A percentile compares a stretch with the other conserved stretches of the same genome.
phyloP scores from a whole-genome alignment of 164 flowering plant species.

The Magnolia officinalis region DNA sequence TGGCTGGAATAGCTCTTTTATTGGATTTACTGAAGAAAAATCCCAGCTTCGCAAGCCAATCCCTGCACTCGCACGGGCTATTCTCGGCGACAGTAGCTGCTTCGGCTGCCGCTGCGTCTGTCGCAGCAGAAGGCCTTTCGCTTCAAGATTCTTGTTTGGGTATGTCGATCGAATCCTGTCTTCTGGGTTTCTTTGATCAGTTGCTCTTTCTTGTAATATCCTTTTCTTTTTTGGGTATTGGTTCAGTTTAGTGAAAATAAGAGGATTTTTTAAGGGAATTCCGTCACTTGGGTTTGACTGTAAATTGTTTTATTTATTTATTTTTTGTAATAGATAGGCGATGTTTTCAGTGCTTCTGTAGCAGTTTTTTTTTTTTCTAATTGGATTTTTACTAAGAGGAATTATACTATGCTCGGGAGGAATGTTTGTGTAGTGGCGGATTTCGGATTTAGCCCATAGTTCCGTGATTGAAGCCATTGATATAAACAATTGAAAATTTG shows the following conservation, averaged over 20 bases:
- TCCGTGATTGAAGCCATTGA: too few relatives aligned
- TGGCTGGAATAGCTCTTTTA: conserved; percentile 47
- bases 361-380: too few relatives aligned
- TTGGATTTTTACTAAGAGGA: too few relatives aligned
- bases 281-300: background rate
- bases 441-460: too few relatives aligned
- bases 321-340: background rate
- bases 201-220: background rate
- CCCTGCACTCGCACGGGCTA: conserved; percentile 41
- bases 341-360: too few relatives aligned
- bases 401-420: too few relatives aligned
- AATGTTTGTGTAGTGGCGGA: too few relatives aligned
- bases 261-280: background rate
- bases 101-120: conserved; percentile 55
- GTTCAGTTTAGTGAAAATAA: background rate
- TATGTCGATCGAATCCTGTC: conserved; percentile 17
- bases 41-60: conserved; percentile 33
- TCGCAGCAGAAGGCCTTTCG: conserved; percentile 35
- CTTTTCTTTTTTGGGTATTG: background rate
- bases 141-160: conserved; percentile 55
- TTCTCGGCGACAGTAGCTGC: conserved; percentile 50
- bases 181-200: background rate
- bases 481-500: too few relatives aligned
- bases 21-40: conserved; percentile 55
- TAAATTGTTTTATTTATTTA: background rate